Evolutionary conservation across 768 basidiomycete genomes (phyloP).

Genomic region (Calocybe cyanea): DNA sequence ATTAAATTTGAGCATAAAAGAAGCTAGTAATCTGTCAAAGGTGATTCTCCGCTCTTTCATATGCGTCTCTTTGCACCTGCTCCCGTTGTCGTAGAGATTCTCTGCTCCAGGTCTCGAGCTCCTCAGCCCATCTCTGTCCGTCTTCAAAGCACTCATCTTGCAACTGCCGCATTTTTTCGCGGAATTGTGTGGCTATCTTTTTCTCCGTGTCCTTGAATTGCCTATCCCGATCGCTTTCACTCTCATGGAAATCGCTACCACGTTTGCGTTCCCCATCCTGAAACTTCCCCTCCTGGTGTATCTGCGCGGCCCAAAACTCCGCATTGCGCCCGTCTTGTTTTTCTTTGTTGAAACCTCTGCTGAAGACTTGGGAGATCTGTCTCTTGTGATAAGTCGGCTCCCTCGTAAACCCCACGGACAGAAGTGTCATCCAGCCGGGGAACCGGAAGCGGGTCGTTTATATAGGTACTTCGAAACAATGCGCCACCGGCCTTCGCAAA

Average conservation of each 20-base stretch:
- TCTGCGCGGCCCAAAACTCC: background rate
- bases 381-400: no score
- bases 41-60: background rate
- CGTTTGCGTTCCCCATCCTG: background rate
- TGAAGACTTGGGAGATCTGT: background rate
- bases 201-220: background rate
- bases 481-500: background rate
- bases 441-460: constrained; percentile 2
- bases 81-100: background rate
- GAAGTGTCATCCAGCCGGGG: background rate
- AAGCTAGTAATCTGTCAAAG: background rate
- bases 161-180: background rate
- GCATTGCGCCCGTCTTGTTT: background rate
- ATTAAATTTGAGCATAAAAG: background rate
- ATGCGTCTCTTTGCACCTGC: background rate
- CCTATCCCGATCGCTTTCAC: background rate
- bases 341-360: background rate
- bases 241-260: background rate
- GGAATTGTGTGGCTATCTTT: background rate
- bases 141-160: constrained; percentile 1
- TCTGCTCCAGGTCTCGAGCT: constrained; percentile 2
- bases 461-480: background rate
- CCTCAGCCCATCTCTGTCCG: background rate
- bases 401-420: background rate
- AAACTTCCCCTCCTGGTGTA: background rate